Evolutionary conservation across 2,329 filamentous ascomycete genomes (phyloP), one percentile per base, ranked within the genome.

Genomic region (Neopestalotiopsis clavispora): DNA sequence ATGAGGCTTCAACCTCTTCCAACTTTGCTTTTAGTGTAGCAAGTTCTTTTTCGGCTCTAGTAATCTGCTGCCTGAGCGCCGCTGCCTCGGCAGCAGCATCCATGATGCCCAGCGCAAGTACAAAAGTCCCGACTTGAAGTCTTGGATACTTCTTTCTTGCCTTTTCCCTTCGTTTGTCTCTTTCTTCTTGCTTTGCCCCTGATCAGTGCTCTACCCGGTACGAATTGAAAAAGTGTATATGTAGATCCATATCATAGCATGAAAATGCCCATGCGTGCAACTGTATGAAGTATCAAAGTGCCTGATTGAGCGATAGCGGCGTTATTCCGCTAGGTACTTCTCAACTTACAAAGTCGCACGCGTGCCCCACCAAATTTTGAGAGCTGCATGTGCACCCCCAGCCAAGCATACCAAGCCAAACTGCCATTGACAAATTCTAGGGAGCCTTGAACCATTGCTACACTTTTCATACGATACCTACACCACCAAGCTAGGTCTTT

Each of bases 21-120:
- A 90, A 83, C 70, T 85, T 82, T 1, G 78, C 74, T 69, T 80
- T 84, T 20, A 89, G 75, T 2, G 76, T 77, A 6, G 77, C 77
- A 1, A 91, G 80, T 52, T 88, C 82, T 2, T 78, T 77, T 71
- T 90, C 86, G 0, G 83, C 80, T 32, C 77, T 78, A 4, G 77
- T 75, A 67, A 91, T 87, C 70, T 86, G 83, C 57, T 74, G 72
- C 56, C 81, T 80, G n/a, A 90, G 75, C 30, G 76, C 74, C 20
- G 84, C 80, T 9, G 69, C 82, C 72, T 69, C 13, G 9, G 42
- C n/a, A n/a, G 56, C 72, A 70, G 67, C 34, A 2, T 83, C 79
- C 83, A 85, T 85, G 40, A 67, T 71, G 28, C 23, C 23, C 23
- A 28, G 23, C 57, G 40, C n/a, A 13, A 52, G 57, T 34, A 20